Evolutionary conservation across 2,329 filamentous ascomycete genomes (phyloP), one percentile per base, ranked within the genome.

Genomic region (Pseudopithomyces chartarum): DNA sequence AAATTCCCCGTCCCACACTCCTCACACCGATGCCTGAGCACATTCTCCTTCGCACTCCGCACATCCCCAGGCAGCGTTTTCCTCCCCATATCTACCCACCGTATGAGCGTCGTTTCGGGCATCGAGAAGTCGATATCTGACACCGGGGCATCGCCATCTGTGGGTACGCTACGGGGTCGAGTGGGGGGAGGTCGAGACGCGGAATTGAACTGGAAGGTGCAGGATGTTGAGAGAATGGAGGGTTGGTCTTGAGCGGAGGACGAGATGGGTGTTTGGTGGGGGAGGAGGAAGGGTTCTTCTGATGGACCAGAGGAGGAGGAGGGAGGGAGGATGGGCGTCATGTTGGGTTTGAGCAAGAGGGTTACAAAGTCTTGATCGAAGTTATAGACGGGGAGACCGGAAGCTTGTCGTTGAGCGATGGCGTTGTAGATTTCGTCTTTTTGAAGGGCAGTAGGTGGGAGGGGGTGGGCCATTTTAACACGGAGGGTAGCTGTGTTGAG

Each of bases 341-440:
- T 49, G 20, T 58, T 50, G 4, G 56, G 56, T 22, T 58, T 59
- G 8, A 74, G 55, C 2, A 75, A 46, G 1, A 62, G 56, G 26
- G 70, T 54, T 11, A 73, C 63, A 13, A 74, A 63, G 1, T 58
- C 60, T 51, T 71, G 66, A 15, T 67, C 63, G 49, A 74, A 74
- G 2, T 52, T 57, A 26, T 67, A 70, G 8, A 63, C 56, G 1
- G 65, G 60, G 4, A 72, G 36, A 5, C 59, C 59, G 1, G 46
- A 52, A 0, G 29, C 43, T 39, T 69, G 59, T 2, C 71, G 63
- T 43, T 72, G 56, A 0, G 53, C 50, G 3, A 69, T 32, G 2
- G 67, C 57, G 11, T 64, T 59, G 6, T 59, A 54, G 7, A 73
- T 62, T 29, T 73, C 62, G 23, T 67, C 61, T 23, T 62, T 67